These are phyloP conservation scores for Lactuca saligna DNA, from an alignment of 129 eudicot genomes.

Conservation along the genomic window DNA sequence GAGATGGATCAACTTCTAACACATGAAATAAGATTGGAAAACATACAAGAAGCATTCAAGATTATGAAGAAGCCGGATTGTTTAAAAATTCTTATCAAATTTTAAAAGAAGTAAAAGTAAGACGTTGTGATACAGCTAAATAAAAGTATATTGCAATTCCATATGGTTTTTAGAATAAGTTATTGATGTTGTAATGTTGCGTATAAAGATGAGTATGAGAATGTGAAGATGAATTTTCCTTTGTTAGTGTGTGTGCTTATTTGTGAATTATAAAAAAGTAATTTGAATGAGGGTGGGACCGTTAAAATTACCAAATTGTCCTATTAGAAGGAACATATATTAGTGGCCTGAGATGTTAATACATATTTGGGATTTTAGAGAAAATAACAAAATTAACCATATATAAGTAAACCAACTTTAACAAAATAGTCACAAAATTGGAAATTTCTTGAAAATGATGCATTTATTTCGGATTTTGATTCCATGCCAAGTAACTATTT, in stretches of 20 bases:
- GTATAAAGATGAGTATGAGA: neutral
- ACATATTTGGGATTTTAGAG: too few relatives aligned
- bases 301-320: too few relatives aligned
- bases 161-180: too few relatives aligned
- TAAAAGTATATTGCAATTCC: neutral
- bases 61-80: slow-evolving; percentile 41
- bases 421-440: too few relatives aligned
- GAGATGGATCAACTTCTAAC: slow-evolving; percentile 41
- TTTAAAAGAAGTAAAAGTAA: neutral
- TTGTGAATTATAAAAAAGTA: neutral
- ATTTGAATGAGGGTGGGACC: too few relatives aligned
- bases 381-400: too few relatives aligned
- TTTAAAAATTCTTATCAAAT: slow-evolving; percentile 29
- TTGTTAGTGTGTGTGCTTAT: neutral
- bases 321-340: too few relatives aligned
- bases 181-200: neutral
- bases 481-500: too few relatives aligned
- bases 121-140: neutral
- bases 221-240: neutral
- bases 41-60: slow-evolving; percentile 43
- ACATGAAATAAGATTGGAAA: slow-evolving; percentile 44
- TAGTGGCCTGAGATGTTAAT: too few relatives aligned
- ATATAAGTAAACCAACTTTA: too few relatives aligned
- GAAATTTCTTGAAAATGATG: too few relatives aligned
- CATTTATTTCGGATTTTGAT: too few relatives aligned